These are phyloP conservation scores for Tulasnella sp. DNA, from an alignment of 768 basidiomycete species.

Conservation along the genomic window DNA sequence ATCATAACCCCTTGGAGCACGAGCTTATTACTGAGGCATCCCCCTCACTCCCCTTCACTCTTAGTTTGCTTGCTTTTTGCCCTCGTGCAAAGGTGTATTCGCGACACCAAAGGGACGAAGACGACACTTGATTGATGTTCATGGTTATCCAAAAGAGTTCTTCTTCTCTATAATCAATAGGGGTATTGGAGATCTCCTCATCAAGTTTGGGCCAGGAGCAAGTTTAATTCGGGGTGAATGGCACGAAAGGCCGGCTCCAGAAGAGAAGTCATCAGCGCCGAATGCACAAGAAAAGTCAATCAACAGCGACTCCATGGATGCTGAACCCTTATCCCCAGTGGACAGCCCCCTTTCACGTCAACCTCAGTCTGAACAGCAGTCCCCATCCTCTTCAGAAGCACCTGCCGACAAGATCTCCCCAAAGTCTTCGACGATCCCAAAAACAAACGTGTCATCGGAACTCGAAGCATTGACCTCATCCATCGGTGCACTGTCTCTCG, in stretches of 20 bases:
- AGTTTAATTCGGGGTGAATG: slow-evolving; percentile 64
- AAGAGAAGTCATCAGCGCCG: neutral
- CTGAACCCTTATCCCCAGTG: slow-evolving; percentile 14
- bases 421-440: slow-evolving; percentile 11
- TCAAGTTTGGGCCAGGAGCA: slow-evolving; percentile 72
- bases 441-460: neutral
- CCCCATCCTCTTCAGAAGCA: neutral
- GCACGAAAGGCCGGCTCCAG: slow-evolving; percentile 35
- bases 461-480: neutral
- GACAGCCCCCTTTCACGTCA: slow-evolving; percentile 7
- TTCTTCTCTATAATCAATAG: slow-evolving; percentile 89
- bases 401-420: slow-evolving; percentile 17
- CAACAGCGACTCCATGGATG: slow-evolving; percentile 20
- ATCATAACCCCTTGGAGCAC: too few species aligned
- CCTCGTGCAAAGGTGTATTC: slow-evolving; percentile 45
- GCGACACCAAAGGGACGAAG: slow-evolving; percentile 60
- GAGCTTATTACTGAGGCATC: too few species aligned
- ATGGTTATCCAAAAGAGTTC: slow-evolving; percentile 77
- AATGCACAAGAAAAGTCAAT: slow-evolving; percentile 6
- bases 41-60: slow-evolving; percentile 1
- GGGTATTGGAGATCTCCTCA: slow-evolving; percentile 67
- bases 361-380: slow-evolving; percentile 5
- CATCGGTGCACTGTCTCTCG: slow-evolving; percentile 33
- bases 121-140: slow-evolving; percentile 67
- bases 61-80: slow-evolving; percentile 70